These are phyloP conservation scores for Maudiozyma pseudohumilis DNA, from an alignment of 805 yeast species.

Conservation along the genomic window DNA sequence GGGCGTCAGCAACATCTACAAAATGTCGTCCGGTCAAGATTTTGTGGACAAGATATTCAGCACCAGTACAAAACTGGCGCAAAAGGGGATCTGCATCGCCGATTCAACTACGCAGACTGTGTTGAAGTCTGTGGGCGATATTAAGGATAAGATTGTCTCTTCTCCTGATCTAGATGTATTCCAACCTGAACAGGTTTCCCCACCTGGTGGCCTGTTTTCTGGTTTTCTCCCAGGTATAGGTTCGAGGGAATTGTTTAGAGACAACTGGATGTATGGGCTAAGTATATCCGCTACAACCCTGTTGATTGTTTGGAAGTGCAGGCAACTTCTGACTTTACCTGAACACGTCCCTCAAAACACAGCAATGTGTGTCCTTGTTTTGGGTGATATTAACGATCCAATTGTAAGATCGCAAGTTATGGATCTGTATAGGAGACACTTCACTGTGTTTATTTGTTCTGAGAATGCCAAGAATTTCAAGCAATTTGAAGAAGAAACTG, in stretches of 20 bases:
- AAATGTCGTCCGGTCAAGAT: constrained; percentile 10
- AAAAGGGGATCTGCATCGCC: constrained; percentile 8
- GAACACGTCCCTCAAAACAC: constrained; percentile 12
- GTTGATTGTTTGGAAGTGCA: constrained; percentile 10
- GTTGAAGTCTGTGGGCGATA: constrained; percentile 4
- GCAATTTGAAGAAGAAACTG: constrained; percentile 24
- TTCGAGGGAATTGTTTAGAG: not conserved
- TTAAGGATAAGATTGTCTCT: not conserved
- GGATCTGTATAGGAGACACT: constrained; percentile 28
- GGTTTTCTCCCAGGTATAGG: constrained; percentile 1
- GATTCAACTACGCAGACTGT: constrained; percentile 8
- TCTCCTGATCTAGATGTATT: not conserved
- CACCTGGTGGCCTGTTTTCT: not conserved
- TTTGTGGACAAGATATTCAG: constrained; percentile 20
- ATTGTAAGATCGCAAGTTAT: constrained; percentile 28
- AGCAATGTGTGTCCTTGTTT: constrained; percentile 16
- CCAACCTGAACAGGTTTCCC: not conserved
- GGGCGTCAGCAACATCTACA: too few species aligned
- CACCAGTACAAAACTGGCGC: constrained; percentile 10
- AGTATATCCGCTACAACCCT: constrained; percentile 13
- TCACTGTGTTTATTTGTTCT: constrained; percentile 26
- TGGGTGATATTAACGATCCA: constrained; percentile 30
- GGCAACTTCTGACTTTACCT: constrained; percentile 9
- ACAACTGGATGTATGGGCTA: constrained; percentile 11
- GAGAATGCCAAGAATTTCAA: constrained; percentile 14